Base-by-base conservation (phyloP, 2,329 filamentous ascomycete genomes). In the Trichoderma lentiforme region DNA sequence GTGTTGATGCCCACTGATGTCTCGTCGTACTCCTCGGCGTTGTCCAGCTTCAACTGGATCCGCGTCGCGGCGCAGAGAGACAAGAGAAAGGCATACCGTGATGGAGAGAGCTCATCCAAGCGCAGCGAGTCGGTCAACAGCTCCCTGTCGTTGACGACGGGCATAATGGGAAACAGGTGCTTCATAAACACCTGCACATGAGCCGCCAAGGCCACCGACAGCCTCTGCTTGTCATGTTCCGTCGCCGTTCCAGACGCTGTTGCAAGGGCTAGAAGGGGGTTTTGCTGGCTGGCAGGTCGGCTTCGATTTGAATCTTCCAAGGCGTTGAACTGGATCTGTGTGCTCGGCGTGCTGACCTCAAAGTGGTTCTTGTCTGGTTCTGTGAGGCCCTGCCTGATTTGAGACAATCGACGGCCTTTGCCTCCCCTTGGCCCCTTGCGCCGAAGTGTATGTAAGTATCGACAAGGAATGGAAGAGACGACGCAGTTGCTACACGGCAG, bases 111-210 rank as follows among this genome's bases (percentile, higher is more conserved):
- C n/a, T 75, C 72, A 3, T 77, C 74, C 9, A 79, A 53, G 9
- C 75, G 74, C 8, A 72, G 63, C 14, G 77, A 77, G 61, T 80
- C 79, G 6, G 74, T 43, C 2, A 78, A 67, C 18, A 80, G 73
- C n/a, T 77, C 76, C 4, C 77, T 71, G 24, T 75, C 77, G 26
- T 79, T 74, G 7, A 80, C 71, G 0, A 78, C 77, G 18, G 79
- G 79, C 78, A 80, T 79, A 6, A 80, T 80, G 1, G 79, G 79
- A 43, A 78, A 80, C 15, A 80, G 66, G n/a, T 77, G 73, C n/a
- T 74, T 74, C n/a, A 80, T 74, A 61, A 80, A 80, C 43, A 77
- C 74, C 9, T 74, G 75, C 34, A 80, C 71, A 65, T 80, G 78
- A 15, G 78, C 76, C 30, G 73, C 71, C 7, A 80, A 74, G 2